Evolutionary conservation across 306 rosid genomes (phyloP), one percentile per base, ranked within the genome.

Genomic region (Psophocarpus tetragonolobus): DNA sequence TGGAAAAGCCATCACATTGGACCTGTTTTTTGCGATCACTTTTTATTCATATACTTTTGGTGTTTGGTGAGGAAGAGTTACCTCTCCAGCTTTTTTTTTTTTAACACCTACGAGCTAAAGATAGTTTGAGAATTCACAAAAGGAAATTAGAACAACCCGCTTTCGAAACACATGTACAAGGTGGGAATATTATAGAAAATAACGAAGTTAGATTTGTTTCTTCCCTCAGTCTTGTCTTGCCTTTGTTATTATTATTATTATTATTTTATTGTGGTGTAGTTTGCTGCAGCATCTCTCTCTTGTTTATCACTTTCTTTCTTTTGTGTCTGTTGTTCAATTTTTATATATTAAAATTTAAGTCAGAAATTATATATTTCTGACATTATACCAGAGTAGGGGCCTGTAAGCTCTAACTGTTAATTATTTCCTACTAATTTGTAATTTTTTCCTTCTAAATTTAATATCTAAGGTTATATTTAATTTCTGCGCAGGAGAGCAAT

Each of bases 161-260:
- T 80, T 72, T 73, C 41, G 70, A 80, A 11, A 38, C 80, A 38
- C 80, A 50, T 38, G 79, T 72, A 6, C 78, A 71, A 62, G 62
- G 75, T 51, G 39, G 39, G 50, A 73, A 39, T 44, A 32, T 71
- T 33, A 30, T 39, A 36, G 20, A 68, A 58, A 63, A 33, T 23
- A 14, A 58, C 50, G 9, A 41, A 56, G 42, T 42, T 75, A 3
- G 36, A 50, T 27, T 21, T 23, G 32, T 58, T 68, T 39, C 29
- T 78, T 70, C 48, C 12, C 76, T 42, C 51, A 47, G 24, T 36
- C 61, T 57, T 42, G 26, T 23, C 47, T 24, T 9, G 4, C 29
- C n/a, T 42, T 30, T 14, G 1, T 26, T 5, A 21, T 50, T 9
- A 6, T 0, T 3, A 3, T 47, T 26, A 17, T 53, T 27, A 10